Evolutionary conservation across 139 green algal genomes (phyloP), one percentile per base, ranked within the genome.

Genomic region (Nannochloris sp.): DNA sequence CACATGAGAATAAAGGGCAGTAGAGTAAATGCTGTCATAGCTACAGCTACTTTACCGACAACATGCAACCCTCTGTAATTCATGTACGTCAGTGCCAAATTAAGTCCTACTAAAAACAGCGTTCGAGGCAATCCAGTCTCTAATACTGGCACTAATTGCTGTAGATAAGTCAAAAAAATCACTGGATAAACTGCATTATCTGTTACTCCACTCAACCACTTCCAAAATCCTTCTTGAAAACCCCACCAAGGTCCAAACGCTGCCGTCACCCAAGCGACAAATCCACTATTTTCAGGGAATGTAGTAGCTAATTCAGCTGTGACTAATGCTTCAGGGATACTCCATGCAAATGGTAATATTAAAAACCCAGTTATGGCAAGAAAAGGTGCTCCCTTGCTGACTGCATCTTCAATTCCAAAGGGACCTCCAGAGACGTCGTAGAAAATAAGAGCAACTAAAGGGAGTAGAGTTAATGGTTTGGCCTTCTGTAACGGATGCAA

Each of bases 111-210:
- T 9, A 90, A 59, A 67, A 90, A 89, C 1, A 60, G 9, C 34
- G 51, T n/a, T n/a, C 59, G 33, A 13, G 32, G 38, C 19, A 54
- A 27, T 9, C 59, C 59, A n/a, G 10, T n/a, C 32, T 65, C 59
- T 32, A 65, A 55, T 3, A 65, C 27, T 36, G 59, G 59, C n/a
- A 65, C 59, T 15, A 65, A 13, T 24, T 51, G 25, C 14, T 90
- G 65, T 45, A 97, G 68, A 73, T 98, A 97, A 59, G 82, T 81
- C 2, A 95, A 78, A 65, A 98, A 89, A 67, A 98, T 90, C 60
- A 97, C 88, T 6, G 92, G 92, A 81, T 98, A 98, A 6, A 98
- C 67, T 29, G 75, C 84, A 80, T 97, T 97, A 83, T 97, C 92
- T 3, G 89, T 87, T 8, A 97, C 92, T 19, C 92, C 90, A 27